Conservation (phyloP, 2,329 filamentous ascomycete species). For the Claviceps monticola region DNA sequence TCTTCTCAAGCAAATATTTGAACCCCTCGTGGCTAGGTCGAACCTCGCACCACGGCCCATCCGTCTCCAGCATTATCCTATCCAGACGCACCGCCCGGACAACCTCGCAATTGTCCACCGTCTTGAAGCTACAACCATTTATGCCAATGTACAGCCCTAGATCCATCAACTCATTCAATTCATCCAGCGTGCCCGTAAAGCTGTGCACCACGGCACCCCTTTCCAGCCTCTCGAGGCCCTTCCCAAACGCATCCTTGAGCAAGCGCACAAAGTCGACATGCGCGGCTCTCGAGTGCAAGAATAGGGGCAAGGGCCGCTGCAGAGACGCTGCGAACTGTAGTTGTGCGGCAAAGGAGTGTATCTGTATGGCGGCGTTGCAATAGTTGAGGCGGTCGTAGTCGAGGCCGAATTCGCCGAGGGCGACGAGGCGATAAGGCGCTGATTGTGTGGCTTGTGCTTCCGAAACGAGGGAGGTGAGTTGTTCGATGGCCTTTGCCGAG, state of each 20-base stretch:
- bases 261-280: slow-evolving; percentile 70
- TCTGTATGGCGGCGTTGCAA: slow-evolving; percentile 63
- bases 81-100: slow-evolving; percentile 68
- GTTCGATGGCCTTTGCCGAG: slow-evolving; percentile 36
- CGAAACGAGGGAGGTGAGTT: slow-evolving; percentile 51
- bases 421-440: slow-evolving; percentile 37
- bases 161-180: slow-evolving; percentile 68
- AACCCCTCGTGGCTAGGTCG: slow-evolving; percentile 76
- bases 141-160: slow-evolving; percentile 84
- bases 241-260: slow-evolving; percentile 43
- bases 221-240: slow-evolving; percentile 50
- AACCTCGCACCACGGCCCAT: slow-evolving; percentile 96
- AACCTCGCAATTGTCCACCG: slow-evolving; percentile 74
- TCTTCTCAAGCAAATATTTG: slow-evolving; percentile 44
- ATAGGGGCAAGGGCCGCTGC: slow-evolving; percentile 69
- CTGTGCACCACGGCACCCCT: slow-evolving; percentile 80
- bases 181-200: slow-evolving; percentile 78
- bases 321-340: slow-evolving; percentile 58
- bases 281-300: slow-evolving; percentile 82
- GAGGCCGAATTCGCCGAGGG: slow-evolving; percentile 89
- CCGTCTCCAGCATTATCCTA: slow-evolving; percentile 83
- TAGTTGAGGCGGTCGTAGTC: slow-evolving; percentile 89
- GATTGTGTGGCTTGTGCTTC: slow-evolving; percentile 35
- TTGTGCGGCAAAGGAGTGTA: slow-evolving; percentile 75
- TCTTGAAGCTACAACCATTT: slow-evolving; percentile 95